phyloP scores from a whole-genome alignment of 2,329 filamentous ascomycete species.

The Cladobotryum protrusum region DNA sequence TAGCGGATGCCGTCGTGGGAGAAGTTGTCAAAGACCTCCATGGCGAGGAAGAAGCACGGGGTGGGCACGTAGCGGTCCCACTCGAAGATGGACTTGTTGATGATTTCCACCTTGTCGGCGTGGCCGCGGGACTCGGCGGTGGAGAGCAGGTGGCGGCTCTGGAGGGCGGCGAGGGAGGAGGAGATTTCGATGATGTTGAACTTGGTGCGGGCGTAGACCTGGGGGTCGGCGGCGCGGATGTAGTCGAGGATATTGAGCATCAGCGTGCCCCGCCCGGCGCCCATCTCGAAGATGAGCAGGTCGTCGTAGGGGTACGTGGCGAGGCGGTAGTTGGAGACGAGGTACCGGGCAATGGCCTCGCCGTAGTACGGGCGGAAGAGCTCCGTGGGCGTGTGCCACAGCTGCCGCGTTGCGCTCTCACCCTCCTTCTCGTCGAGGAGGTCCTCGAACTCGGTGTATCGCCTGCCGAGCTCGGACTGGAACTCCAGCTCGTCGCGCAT shows the following conservation, averaged over 20 bases:
- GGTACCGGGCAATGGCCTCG: slow-evolving; percentile 92
- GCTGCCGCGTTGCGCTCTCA: slow-evolving; percentile 69
- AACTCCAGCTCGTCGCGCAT: slow-evolving; percentile 85
- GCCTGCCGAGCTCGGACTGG: slow-evolving; percentile 64
- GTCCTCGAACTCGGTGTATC: slow-evolving; percentile 90
- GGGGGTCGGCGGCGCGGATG: slow-evolving; percentile 80
- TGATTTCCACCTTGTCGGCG: slow-evolving; percentile 79
- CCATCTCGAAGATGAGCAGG: slow-evolving; percentile 97
- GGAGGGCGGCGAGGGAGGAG: slow-evolving; percentile 68
- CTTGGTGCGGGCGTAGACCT: slow-evolving; percentile 88
- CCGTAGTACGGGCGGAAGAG: slow-evolving; percentile 95
- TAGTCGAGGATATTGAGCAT: slow-evolving; percentile 99
- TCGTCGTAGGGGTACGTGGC: slow-evolving; percentile 93
- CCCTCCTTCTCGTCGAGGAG: slow-evolving; percentile 63
- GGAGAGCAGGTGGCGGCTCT: slow-evolving; percentile 62
- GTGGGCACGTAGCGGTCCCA: slow-evolving; percentile 84
- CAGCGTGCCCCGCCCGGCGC: slow-evolving; percentile 90
- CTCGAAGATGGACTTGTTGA: slow-evolving; percentile 92
- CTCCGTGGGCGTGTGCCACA: slow-evolving; percentile 98
- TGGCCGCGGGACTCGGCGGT: slow-evolving; percentile 69
- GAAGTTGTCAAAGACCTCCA: slow-evolving; percentile 99
- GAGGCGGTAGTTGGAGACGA: slow-evolving; percentile 93
- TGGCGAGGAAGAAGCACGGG: slow-evolving; percentile 94
- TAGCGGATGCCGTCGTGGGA: slow-evolving; percentile 92
- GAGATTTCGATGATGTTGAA: slow-evolving; percentile 98